phyloP scores from a whole-genome alignment of 805 yeast genomes.

The Soucietia sequanensis region DNA sequence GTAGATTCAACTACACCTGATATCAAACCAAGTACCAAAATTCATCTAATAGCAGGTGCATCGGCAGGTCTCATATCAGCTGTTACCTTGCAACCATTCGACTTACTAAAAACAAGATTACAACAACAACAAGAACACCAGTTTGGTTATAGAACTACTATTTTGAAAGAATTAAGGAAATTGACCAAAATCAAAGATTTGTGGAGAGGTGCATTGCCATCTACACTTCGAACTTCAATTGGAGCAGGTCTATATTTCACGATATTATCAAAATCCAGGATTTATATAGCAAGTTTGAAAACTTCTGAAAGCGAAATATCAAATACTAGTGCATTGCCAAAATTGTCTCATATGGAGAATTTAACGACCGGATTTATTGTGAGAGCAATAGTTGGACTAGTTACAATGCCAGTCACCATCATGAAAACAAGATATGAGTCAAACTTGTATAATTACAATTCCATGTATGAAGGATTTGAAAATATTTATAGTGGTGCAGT shows the following conservation, averaged over 20 bases:
- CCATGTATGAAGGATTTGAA: conserved; percentile 58
- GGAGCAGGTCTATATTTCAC: conserved; percentile 89
- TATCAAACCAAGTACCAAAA: too few species aligned
- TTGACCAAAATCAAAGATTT: conserved; percentile 46
- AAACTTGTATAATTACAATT: conserved; percentile 64
- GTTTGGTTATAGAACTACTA: conserved; percentile 23
- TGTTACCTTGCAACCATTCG: conserved; percentile 81
- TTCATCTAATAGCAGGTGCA: conserved; percentile 78
- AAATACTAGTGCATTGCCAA: conserved; percentile 51
- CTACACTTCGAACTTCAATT: conserved; percentile 82
- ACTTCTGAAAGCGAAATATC: conserved; percentile 2
- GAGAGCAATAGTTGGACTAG: conserved; percentile 75
- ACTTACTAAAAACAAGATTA: conserved; percentile 80
- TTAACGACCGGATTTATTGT: conserved; percentile 74
- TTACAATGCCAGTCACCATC: conserved; percentile 94
- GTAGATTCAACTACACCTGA: too few species aligned
- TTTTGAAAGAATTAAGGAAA: conserved; percentile 43
- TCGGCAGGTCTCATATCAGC: conserved; percentile 83
- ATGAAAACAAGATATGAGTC: conserved; percentile 89
- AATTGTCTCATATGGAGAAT: conserved; percentile 66
- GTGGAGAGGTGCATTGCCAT: conserved; percentile 95
- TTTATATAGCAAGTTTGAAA: conserved; percentile 39
- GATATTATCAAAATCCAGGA: conserved; percentile 61
- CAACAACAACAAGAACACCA: conserved; percentile 43
- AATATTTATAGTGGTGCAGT: conserved; percentile 43